Evolutionary conservation across 306 rosid species (phyloP).

Genomic region (Sesbania bispinosa): DNA sequence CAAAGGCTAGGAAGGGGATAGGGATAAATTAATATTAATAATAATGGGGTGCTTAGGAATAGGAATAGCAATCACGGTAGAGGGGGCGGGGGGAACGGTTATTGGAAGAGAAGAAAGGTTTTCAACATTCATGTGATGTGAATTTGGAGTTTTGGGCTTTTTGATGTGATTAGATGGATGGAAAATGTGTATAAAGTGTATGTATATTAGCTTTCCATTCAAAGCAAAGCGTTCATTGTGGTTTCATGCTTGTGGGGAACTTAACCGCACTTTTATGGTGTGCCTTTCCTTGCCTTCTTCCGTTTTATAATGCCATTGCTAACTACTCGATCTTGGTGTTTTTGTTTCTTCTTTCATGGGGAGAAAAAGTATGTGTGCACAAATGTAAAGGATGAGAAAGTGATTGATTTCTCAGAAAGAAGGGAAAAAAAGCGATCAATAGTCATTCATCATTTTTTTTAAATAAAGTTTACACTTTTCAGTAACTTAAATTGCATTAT

Average conservation of each 20-base stretch:
- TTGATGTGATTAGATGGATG: neutral
- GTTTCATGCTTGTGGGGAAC: conserved; percentile 49
- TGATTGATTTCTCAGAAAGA: too few species aligned
- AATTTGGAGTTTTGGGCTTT: conserved; percentile 7
- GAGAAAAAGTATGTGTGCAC: neutral
- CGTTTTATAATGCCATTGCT: neutral
- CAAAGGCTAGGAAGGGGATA: conserved; percentile 12
- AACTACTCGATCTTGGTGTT: neutral
- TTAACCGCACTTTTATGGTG: conserved; percentile 38
- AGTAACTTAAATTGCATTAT: too few species aligned
- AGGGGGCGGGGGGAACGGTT: conserved; percentile 40
- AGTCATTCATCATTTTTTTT: neutral
- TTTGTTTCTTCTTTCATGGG: conserved; percentile 24
- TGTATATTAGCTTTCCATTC: conserved; percentile 34
- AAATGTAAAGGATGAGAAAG: conserved; percentile 15
- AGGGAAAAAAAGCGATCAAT: neutral
- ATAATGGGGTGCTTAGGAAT: conserved; percentile 14
- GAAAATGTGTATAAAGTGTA: neutral
- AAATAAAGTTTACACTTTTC: too few species aligned
- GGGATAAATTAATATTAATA: neutral
- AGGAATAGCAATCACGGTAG: conserved; percentile 24
- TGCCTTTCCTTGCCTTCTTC: conserved; percentile 22
- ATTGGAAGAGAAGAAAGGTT: conserved; percentile 45
- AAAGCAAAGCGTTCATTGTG: conserved; percentile 50
- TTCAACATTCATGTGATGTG: conserved; percentile 18